Base-by-base conservation (phyloP, 108 stramenopile species). In the Pseudonitzschia multiseries region DNA sequence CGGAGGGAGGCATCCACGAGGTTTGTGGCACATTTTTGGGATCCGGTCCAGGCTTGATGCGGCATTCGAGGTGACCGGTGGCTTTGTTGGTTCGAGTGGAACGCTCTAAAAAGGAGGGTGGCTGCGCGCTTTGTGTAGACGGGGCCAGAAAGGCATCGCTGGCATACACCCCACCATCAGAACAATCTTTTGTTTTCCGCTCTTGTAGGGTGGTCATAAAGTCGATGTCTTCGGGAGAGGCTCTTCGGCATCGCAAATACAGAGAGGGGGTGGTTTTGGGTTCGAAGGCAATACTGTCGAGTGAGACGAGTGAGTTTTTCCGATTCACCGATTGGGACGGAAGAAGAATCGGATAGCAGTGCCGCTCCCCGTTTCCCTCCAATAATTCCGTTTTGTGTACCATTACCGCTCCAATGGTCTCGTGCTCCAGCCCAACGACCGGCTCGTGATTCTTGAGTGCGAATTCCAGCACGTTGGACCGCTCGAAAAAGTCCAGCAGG, bases 11-110 rank as follows among this genome's bases (percentile, higher is more conserved):
- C 72, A 82, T 64, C 84, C 64, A 90, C 51, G 68, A 80, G 66
- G 76, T 88, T 73, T 65, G 77, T 70, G 65, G 73, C n/a, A 69
- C 73, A n/a, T 81, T 71, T 13, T 87, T 81, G 12, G 88, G 90
- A 74, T 91, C 88, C 10, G 90, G 85, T 21, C 65, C 78, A 22
- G 87, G 90, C 29, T 83, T 74, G 15, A 87, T 73, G 14, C 80
- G 80, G 57, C 79, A 85, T 57, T 76, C n/a, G 40, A 63, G n/a
- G 2, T 22, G 10, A 24, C 54, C 26, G 4, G 2, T 56, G 54
- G 5, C n/a, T 10, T 21, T 24, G 17, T 56, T 22, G 21, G 54
- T 56, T 36, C 36, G 36, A 36, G 36, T 36, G 36, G 36, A 6
- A 36, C 36, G 36, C 6, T 36, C 36, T 6, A 36, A 36, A 36